Evolutionary conservation across 768 basidiomycete genomes (phyloP), one percentile per base, ranked within the genome.

Genomic region (Calocera viscosa): DNA sequence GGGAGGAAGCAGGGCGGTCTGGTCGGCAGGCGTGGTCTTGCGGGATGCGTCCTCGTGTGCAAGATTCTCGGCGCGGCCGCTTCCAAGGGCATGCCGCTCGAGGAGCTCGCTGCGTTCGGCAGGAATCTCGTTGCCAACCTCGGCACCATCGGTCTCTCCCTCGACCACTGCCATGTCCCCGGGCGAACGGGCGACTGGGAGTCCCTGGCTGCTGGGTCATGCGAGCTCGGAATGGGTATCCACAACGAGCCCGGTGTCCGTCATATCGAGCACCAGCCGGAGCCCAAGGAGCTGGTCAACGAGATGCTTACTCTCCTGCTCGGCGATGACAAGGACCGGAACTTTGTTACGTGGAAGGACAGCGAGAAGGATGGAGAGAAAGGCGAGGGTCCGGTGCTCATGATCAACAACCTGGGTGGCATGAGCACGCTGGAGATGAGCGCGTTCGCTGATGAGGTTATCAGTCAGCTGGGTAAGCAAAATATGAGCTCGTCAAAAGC

Each of bases 91-190:
- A 87, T 80, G n/a, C 77, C 77, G 65, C 83, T 94, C 34, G 81
- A 89, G 41, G 81, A 87, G 63, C 88, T 94, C 5, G 82, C 87
- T 72, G 73, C 77, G 47, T 74, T 86, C 19, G 89, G 90, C 0
- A 79, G 87, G 71, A 86, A 84, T 77, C 79, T 85, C 26, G 80
- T 89, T 0, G 77, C 80, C n/a, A 83, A 82, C 66, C 78, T 92
- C 32, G 91, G 82, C 2, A 94, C 92, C 12, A 85, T 94, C 67
- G 91, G 92, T 35, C 90, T 89, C 49, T 91, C 90, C 28, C 80
- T 94, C 34, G 91, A 92, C 63, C 93, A 95, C 74, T 91, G 89
- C 68, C 92, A 93, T 76, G 91, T 91, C 74, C 84, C 83, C n/a
- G 83, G 83, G 22, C 88, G 93, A 34, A 92, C 90, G 3, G 84